phyloP scores from a whole-genome alignment of 768 basidiomycete genomes.

The Auricularia heimuer region DNA sequence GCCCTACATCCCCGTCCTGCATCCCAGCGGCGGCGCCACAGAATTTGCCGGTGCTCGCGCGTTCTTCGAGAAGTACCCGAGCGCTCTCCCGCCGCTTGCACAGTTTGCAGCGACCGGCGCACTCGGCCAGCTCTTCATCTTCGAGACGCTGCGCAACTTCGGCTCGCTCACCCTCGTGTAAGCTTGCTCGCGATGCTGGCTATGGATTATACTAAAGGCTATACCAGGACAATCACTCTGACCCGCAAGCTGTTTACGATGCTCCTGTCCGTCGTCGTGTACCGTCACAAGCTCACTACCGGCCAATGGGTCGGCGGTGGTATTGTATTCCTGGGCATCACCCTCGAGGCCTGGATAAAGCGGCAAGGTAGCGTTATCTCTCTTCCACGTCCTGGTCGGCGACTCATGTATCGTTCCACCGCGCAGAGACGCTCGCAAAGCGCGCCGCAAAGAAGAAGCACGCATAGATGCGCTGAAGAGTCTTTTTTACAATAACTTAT shows the following conservation, averaged over 20 bases:
- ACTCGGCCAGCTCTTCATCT: conserved; percentile 94
- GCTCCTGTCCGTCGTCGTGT: conserved; percentile 88
- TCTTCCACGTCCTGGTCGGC: conserved; percentile 3
- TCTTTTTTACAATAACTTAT: conserved; percentile 59
- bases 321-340: conserved; percentile 92
- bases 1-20: conserved; percentile 73
- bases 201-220: neutral
- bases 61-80: conserved; percentile 73
- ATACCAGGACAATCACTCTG: conserved; percentile 76
- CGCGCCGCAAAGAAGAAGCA: conserved; percentile 74
- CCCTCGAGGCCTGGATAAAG: conserved; percentile 86
- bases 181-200: conserved; percentile 16
- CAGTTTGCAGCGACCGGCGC: conserved; percentile 88
- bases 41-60: conserved; percentile 60
- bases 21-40: conserved; percentile 51
- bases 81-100: conserved; percentile 58
- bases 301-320: conserved; percentile 93
- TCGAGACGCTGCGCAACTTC: conserved; percentile 88
- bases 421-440: conserved; percentile 68
- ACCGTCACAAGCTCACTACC: conserved; percentile 69
- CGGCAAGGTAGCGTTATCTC: conserved; percentile 51
- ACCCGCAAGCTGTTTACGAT: conserved; percentile 97
- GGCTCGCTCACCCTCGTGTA: conserved; percentile 85
- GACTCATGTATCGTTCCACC: conserved; percentile 7
- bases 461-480: conserved; percentile 37